phyloP scores from a whole-genome alignment of 169 alveolate genomes.

The Prorocentrum cordatum region DNA sequence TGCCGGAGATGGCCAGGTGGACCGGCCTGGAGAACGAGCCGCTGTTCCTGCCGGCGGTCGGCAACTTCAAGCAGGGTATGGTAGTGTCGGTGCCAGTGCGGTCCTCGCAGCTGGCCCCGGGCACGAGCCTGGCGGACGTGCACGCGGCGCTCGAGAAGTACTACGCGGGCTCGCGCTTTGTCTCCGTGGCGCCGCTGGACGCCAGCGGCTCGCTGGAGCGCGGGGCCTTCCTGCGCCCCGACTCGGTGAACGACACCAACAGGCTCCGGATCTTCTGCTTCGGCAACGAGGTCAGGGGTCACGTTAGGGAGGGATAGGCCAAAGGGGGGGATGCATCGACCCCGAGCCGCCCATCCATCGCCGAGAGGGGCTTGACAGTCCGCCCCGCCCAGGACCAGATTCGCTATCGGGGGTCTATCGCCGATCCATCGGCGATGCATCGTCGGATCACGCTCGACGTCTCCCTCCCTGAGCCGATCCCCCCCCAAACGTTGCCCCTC shows the following conservation, averaged over 20 bases:
- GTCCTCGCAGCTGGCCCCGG: constrained; percentile 38
- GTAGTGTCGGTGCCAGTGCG: constrained; percentile 61
- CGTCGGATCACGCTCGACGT: too few species aligned
- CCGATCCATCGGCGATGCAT: too few species aligned
- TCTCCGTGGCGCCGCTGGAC: not conserved
- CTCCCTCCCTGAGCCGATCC: too few species aligned
- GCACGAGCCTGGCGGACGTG: constrained; percentile 16
- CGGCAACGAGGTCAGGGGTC: constrained; percentile 12
- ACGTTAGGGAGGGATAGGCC: too few species aligned
- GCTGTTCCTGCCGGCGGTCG: constrained; percentile 57
- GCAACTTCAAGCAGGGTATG: constrained; percentile 64
- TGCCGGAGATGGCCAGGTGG: constrained; percentile 51
- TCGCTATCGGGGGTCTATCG: too few species aligned
- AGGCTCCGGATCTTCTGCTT: constrained; percentile 41
- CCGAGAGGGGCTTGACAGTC: too few species aligned
- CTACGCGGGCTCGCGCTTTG: constrained; percentile 21
- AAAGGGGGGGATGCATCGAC: too few species aligned
- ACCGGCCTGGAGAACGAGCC: constrained; percentile 43
- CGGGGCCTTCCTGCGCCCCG: constrained; percentile 44
- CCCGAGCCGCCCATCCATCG: too few species aligned
- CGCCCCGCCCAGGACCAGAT: too few species aligned
- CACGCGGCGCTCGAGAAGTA: constrained; percentile 26
- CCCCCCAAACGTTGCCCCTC: too few species aligned
- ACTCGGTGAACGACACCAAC: constrained; percentile 40
- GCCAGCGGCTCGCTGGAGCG: constrained; percentile 1